A percentile compares a stretch with the other conserved stretches of the same genome.
phyloP scores from a whole-genome alignment of 257 asterid species.

The Parsonsia alboflavescens region DNA sequence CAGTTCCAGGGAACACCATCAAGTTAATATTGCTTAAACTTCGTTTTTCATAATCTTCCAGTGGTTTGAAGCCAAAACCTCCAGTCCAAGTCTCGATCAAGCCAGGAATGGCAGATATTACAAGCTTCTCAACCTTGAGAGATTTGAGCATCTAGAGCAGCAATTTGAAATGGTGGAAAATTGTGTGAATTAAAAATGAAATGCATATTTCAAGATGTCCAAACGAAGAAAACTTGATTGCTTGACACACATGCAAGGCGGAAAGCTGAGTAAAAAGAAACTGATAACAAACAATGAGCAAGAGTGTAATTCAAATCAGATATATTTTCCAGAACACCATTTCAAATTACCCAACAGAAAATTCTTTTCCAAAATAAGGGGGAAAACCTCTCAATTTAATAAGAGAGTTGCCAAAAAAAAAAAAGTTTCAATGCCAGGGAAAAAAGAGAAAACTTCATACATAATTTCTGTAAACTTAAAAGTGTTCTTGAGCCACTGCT shows the following conservation, averaged over 20 bases:
- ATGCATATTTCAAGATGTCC: background rate
- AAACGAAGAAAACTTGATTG: background rate
- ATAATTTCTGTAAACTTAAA: background rate
- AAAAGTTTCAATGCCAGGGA: background rate
- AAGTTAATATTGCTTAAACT: constrained; percentile 61
- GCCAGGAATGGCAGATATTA: constrained; percentile 80
- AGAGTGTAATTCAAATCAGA: background rate
- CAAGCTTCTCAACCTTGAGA: constrained; percentile 73
- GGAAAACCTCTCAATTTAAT: no score
- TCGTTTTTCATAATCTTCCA: constrained; percentile 65
- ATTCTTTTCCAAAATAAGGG: no score
- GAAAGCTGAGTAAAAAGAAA: background rate
- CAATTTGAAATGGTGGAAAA: constrained; percentile 3
- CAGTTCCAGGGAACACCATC: constrained; percentile 89
- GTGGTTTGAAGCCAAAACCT: constrained; percentile 75
- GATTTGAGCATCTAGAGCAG: constrained; percentile 62
- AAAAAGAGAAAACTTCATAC: background rate
- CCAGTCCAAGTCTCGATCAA: constrained; percentile 87
- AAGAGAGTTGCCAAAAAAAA: no score
- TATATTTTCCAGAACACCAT: background rate
- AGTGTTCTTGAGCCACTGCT: background rate
- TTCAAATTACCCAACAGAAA: background rate
- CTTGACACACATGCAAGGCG: background rate
- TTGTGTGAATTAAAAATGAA: background rate
- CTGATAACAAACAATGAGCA: background rate